Evolutionary conservation across 805 yeast genomes (phyloP).

Genomic region (Candida tallmaniae): DNA sequence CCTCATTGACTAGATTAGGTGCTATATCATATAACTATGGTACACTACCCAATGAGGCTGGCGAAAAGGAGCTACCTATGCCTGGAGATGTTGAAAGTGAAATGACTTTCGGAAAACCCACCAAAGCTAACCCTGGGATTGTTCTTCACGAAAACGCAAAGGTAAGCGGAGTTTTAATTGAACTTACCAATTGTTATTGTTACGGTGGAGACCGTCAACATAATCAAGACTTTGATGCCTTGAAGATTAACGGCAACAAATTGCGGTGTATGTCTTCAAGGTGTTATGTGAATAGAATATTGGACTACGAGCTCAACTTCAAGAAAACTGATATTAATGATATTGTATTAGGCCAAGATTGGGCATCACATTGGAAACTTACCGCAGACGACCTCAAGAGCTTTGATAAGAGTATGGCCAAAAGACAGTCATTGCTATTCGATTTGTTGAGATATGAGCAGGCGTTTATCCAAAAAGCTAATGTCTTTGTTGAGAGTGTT

Average conservation of each 20-base stretch:
- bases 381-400: slow-evolving; percentile 49
- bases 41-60: slow-evolving; percentile 10
- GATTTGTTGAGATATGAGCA: slow-evolving; percentile 72
- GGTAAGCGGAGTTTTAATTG: slow-evolving; percentile 41
- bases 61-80: slow-evolving; percentile 9
- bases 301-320: slow-evolving; percentile 23
- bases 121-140: slow-evolving; percentile 13
- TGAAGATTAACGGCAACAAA: slow-evolving; percentile 5
- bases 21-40: slow-evolving; percentile 33
- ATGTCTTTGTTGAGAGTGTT: slow-evolving; percentile 50
- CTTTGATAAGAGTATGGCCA: slow-evolving; percentile 49
- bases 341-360: slow-evolving; percentile 42
- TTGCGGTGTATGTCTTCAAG: slow-evolving; percentile 32
- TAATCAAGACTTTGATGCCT: slow-evolving; percentile 8
- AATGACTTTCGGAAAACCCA: slow-evolving; percentile 8
- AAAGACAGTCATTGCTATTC: slow-evolving; percentile 69
- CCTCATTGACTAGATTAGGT: slow-evolving; percentile 36
- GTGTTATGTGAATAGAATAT: slow-evolving; percentile 30
- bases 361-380: slow-evolving; percentile 66
- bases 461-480: slow-evolving; percentile 61
- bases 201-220: slow-evolving; percentile 17
- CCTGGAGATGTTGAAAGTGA: slow-evolving; percentile 1
- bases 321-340: slow-evolving; percentile 22
- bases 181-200: slow-evolving; percentile 46
- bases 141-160: slow-evolving; percentile 14